A percentile compares a stretch with the other conserved stretches of the same genome.
Conservation (phyloP, 148 eudicot species). For the Nyssa sinensis region DNA sequence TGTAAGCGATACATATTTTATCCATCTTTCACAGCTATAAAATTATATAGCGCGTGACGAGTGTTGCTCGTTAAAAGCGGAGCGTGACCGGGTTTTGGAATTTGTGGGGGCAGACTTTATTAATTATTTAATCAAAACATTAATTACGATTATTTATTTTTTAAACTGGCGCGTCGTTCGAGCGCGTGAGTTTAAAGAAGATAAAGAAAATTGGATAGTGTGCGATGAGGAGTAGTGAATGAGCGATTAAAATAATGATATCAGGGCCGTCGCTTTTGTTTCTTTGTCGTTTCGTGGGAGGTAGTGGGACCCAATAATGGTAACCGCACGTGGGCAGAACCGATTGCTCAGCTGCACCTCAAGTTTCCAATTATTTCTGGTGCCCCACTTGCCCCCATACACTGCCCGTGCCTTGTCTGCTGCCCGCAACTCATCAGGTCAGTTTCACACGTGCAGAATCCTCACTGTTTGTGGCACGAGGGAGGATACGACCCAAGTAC, state of each 20-base stretch:
- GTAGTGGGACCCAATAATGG: background rate
- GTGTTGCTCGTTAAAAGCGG: background rate
- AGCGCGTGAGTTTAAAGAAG: background rate
- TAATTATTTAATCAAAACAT: background rate
- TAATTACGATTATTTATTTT: background rate
- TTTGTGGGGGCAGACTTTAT: background rate
- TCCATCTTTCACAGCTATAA: background rate
- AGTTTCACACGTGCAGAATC: background rate
- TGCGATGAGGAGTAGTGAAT: background rate
- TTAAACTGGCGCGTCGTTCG: background rate
- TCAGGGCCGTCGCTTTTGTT: slow-evolving; percentile 3
- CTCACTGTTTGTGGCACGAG: background rate
- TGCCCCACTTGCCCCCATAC: slow-evolving; percentile 8
- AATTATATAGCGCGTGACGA: background rate
- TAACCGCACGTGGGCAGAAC: slow-evolving; percentile 13
- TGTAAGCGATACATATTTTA: background rate
- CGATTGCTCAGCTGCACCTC: background rate
- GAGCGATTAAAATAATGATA: background rate
- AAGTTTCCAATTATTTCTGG: background rate
- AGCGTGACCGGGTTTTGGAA: slow-evolving; percentile 15
- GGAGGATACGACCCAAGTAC: background rate
- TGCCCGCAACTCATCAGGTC: background rate
- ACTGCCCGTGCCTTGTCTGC: background rate
- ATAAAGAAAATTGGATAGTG: background rate
- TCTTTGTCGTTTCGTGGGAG: background rate